phyloP scores from a whole-genome alignment of 352 stramenopile species.

The Pythium scleroteichum region DNA sequence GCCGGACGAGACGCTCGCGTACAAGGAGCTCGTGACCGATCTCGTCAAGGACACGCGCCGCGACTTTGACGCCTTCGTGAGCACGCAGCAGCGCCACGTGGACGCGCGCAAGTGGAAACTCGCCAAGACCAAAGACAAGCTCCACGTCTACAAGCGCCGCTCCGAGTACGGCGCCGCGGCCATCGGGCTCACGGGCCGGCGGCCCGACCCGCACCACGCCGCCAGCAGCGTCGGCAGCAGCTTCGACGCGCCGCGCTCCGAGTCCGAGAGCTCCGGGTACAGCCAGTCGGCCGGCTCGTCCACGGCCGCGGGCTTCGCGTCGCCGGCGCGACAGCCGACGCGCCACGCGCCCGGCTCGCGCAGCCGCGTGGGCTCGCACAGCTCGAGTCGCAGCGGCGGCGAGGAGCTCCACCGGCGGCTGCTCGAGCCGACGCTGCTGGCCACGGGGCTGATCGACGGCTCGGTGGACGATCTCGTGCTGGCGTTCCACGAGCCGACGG shows the following conservation, averaged over 20 bases:
- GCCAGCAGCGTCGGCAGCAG: conserved; percentile 11
- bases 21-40: conserved; percentile 55
- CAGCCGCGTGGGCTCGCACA: conserved; percentile 7
- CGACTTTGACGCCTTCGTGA: conserved; percentile 58
- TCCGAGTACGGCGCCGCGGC: conserved; percentile 28
- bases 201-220: neutral
- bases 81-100: conserved; percentile 54
- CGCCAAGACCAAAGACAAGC: conserved; percentile 62
- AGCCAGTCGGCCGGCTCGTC: conserved; percentile 7
- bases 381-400: conserved; percentile 8
- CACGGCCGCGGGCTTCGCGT: neutral
- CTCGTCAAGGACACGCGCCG: conserved; percentile 65
- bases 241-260: conserved; percentile 9
- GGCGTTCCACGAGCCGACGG: conserved; percentile 25
- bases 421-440: conserved; percentile 24
- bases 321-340: neutral
- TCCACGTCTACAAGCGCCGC: conserved; percentile 53
- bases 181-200: conserved; percentile 26
- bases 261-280: conserved; percentile 5
- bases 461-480: conserved; percentile 28
- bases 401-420: neutral
- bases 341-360: neutral
- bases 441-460: conserved; percentile 26
- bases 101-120: conserved; percentile 68
- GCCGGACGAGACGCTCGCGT: conserved; percentile 49